These are phyloP conservation scores for Simplicillium aogashimaense DNA, from an alignment of 2,329 filamentous ascomycete species.

Conservation along the genomic window DNA sequence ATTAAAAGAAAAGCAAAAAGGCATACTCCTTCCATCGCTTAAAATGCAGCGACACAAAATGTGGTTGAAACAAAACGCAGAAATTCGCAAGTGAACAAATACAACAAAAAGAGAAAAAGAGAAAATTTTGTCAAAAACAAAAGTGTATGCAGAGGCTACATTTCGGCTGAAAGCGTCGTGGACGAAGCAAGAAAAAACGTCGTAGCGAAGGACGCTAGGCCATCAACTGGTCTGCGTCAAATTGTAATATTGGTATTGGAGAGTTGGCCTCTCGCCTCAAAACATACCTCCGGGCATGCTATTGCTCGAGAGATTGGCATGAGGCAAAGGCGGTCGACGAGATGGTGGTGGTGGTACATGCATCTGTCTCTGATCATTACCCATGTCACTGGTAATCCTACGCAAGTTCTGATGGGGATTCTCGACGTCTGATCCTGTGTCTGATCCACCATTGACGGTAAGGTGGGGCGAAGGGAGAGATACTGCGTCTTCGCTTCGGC, in stretches of 20 bases:
- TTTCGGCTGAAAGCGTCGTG: no score
- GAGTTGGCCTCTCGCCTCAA: slow-evolving; percentile 14
- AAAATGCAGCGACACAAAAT: neutral
- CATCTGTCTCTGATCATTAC: slow-evolving; percentile 16
- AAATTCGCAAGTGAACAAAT: slow-evolving; percentile 5
- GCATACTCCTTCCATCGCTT: neutral
- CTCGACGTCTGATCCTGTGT: slow-evolving; percentile 18
- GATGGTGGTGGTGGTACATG: slow-evolving; percentile 15
- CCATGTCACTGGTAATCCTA: slow-evolving; percentile 31
- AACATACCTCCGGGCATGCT: slow-evolving; percentile 35
- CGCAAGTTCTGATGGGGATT: slow-evolving; percentile 29
- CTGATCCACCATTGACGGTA: slow-evolving; percentile 10
- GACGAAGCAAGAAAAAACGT: slow-evolving; percentile 4
- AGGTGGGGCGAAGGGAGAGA: slow-evolving; percentile 9
- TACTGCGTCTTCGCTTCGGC: slow-evolving; percentile 23
- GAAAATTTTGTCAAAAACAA: slow-evolving; percentile 6
- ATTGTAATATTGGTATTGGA: neutral
- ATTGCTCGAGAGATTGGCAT: slow-evolving; percentile 16
- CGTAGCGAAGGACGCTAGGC: slow-evolving; percentile 3
- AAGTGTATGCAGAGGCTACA: neutral
- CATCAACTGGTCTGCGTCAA: neutral
- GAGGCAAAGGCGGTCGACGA: slow-evolving; percentile 16
- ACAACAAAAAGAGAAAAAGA: slow-evolving; percentile 7
- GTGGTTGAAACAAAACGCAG: neutral
- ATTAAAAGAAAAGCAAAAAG: neutral